phyloP scores from a whole-genome alignment of 2,329 filamentous ascomycete genomes.

The Colletotrichum siamense region DNA sequence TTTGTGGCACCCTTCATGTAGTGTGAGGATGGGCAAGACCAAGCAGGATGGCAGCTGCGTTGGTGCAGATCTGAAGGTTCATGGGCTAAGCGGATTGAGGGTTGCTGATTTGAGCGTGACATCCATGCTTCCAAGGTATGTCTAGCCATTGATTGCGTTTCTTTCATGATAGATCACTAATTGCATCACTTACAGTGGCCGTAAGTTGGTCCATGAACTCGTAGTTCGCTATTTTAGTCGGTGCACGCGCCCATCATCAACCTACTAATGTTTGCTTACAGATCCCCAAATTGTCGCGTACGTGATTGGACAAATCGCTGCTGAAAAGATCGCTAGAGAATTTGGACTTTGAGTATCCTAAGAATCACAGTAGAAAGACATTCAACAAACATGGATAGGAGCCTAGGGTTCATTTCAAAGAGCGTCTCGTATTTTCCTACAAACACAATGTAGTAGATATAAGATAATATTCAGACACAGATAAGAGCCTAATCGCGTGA shows the following conservation, averaged over 20 bases:
- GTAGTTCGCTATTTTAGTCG: no score
- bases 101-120: background rate
- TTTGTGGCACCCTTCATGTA: slow-evolving; percentile 10
- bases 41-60: slow-evolving; percentile 5
- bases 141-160: no score
- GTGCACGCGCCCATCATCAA: no score
- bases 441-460: accelerated
- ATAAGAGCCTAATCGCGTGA: background rate
- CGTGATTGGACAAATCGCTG: background rate
- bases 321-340: background rate
- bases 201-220: background rate
- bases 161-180: no score
- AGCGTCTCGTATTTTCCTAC: background rate
- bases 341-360: background rate
- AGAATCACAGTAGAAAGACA: background rate
- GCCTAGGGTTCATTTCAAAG: accelerated
- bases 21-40: slow-evolving; percentile 9
- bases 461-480: accelerated
- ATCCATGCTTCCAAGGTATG: background rate
- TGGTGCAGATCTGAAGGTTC: background rate
- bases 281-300: slow-evolving; percentile 11
- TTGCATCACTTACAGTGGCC: background rate
- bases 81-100: background rate
- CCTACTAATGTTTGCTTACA: accelerated
- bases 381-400: background rate